Evolutionary conservation across 2,329 filamentous ascomycete species (phyloP), one percentile per base, ranked within the genome.

Genomic region (Ramularia endophylla): DNA sequence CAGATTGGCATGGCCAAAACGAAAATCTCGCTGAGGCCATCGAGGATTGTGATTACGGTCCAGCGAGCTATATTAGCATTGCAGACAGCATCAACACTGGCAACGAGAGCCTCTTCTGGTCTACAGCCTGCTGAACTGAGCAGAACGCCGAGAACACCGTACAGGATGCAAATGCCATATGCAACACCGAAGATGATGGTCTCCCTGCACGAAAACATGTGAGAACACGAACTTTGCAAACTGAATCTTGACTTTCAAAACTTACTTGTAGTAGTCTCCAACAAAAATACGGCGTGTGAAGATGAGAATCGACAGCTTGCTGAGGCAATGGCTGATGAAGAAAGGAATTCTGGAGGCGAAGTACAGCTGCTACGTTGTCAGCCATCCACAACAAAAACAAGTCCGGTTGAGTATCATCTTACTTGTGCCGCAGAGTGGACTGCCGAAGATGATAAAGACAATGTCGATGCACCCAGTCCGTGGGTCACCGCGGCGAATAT

Each of bases 1-100:
- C 49, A 53, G 37, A 52, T 38, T n/a, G 51, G 51, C 43, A 53
- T 47, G 27, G 47, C 49, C 16, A 53, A 39, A 41, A 53, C 43
- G 30, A 50, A 34, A 39, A 53, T 34, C 30, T 53, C 51, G 31
- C 46, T 53, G 18, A 53, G 13, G 30, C 48, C 47, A 19, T 53
- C 51, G 25, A 52, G 36, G 20, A 38, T 37, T 16, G 46, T 50
- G 28, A 52, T 47, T 16, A 47, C 38, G 13, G 43, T 28, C 51
- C 51, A 53, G 18, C 51, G 44, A 13, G 38, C 40, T 7, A 31
- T 48, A 36, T 53, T 53, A 15, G 33, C 35, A 39, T 45, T 35
- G 39, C 51, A 53, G 8, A 53, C 51, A n/a, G 51, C 51, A 31
- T 53, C 32, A 7, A 39, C 36, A 8, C 35, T 38, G 7, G 51